phyloP scores from a whole-genome alignment of 108 stramenopile genomes.

The Epipyxis sp. region DNA sequence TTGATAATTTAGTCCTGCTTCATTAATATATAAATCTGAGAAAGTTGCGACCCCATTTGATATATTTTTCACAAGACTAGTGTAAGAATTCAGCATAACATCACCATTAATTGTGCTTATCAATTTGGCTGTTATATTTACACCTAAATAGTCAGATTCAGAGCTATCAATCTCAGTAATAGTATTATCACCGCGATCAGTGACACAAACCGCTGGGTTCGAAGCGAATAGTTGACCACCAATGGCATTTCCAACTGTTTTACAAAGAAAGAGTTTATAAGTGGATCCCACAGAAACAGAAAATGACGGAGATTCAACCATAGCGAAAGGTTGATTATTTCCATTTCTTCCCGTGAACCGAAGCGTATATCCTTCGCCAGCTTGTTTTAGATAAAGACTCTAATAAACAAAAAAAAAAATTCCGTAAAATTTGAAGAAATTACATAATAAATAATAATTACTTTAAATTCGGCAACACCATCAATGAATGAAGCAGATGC shows the following conservation, averaged over 20 bases:
- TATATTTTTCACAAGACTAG: background rate
- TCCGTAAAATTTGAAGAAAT: background rate
- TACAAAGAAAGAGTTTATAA: background rate
- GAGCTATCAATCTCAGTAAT: background rate
- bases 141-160: no score
- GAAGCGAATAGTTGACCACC: background rate
- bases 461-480: background rate
- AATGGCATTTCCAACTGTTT: background rate
- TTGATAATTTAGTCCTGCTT: slow-evolving; percentile 18
- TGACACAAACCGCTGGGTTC: background rate
- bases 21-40: slow-evolving; percentile 19
- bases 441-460: background rate
- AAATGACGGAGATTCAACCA: background rate
- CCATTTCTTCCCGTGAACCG: background rate
- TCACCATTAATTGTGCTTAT: background rate
- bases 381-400: background rate
- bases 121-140: background rate
- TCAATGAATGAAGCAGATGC: background rate
- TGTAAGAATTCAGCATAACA: background rate
- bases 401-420: background rate
- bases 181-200: slow-evolving; percentile 3
- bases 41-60: slow-evolving; percentile 9
- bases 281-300: background rate
- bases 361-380: background rate
- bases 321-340: background rate